phyloP scores from a whole-genome alignment of 352 stramenopile species.

The Globisporangium carolinianum region DNA sequence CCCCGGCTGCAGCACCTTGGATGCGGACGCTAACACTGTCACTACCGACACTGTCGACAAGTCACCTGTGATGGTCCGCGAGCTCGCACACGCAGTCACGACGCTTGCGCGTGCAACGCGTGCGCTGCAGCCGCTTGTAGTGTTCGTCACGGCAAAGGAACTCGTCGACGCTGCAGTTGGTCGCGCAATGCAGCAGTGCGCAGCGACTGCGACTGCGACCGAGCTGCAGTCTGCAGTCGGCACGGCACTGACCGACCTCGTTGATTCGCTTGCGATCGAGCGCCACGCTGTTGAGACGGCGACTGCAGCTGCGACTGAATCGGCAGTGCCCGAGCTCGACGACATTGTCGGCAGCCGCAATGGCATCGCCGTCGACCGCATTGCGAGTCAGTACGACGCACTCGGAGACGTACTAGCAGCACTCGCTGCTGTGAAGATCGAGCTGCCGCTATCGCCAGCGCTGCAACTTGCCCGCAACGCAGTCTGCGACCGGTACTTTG shows the following conservation, averaged over 20 bases:
- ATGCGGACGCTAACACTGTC: no score
- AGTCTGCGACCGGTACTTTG: constrained; percentile 53
- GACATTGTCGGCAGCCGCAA: constrained; percentile 12
- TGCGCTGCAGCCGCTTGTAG: constrained; percentile 2
- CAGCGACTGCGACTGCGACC: constrained; percentile 12
- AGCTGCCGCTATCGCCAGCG: constrained; percentile 4
- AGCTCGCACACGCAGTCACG: constrained; percentile 24
- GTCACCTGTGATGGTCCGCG: neutral
- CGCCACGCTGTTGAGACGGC: neutral
- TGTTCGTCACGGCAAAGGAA: constrained; percentile 31
- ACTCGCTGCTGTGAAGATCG: constrained; percentile 24
- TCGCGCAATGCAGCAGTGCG: constrained; percentile 24
- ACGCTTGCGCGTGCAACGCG: constrained; percentile 6
- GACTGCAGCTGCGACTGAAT: constrained; percentile 6
- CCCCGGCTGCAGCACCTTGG: neutral
- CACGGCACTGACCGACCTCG: neutral
- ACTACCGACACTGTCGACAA: no score
- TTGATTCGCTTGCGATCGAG: neutral
- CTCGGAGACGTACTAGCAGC: constrained; percentile 22
- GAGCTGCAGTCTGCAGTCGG: neutral
- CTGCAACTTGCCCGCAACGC: constrained; percentile 16
- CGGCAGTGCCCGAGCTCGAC: constrained; percentile 39
- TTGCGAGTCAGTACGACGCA: constrained; percentile 18
- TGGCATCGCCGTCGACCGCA: no score
- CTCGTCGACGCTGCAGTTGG: constrained; percentile 31